Base-by-base conservation (phyloP, 257 asterid genomes). In the Datura wrightii region DNA sequence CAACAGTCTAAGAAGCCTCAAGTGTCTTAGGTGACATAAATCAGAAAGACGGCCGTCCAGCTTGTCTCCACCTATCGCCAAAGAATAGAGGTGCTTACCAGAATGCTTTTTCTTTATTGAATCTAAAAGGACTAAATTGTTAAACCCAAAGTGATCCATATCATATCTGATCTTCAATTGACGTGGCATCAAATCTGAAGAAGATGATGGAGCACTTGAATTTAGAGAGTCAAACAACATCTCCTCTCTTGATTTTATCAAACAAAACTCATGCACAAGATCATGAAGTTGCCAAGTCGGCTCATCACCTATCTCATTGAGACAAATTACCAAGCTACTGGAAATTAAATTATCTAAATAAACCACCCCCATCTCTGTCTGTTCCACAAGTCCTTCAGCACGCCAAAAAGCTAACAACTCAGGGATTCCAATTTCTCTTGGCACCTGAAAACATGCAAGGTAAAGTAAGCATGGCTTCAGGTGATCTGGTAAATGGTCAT, bases 381-480 rank as follows among this genome's bases (percentile, higher is more conserved):
- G 48, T n/a, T 63, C 18, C 48, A 88, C 8, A 41, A 85, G 84
- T 10, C 92, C 92, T 85, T 88, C 89, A 0, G 90, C 86, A 4
- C 16, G 44, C 92, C 89, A 89, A 0, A 72, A 6, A 1, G 19
- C 46, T 34, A n/a, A 39, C 88, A 87, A 80, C 81, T 15, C 34
- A 8, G 1, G 0, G 7, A 48, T 85, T 41, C 15, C 9, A 24
- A 84, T 79, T 82, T 50, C 42, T 9, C 1, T 19, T 34, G 50
- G 53, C 70, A 80, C 79, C 3, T 16, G 59, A 80, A 24, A 85
- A 3, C 82, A 74, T 67, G 82, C 85, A 48, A 88, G 52, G 48
- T 89, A 60, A 48, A 88, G 86, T 4, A 89, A 88, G 46, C 90
- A 88, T 2, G 84, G 84, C 83, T 83, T 88, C 37, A 88, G 31